These are phyloP conservation scores for Coelastrella sp. DNA, from an alignment of 139 green algal species.

Conservation along the genomic window DNA sequence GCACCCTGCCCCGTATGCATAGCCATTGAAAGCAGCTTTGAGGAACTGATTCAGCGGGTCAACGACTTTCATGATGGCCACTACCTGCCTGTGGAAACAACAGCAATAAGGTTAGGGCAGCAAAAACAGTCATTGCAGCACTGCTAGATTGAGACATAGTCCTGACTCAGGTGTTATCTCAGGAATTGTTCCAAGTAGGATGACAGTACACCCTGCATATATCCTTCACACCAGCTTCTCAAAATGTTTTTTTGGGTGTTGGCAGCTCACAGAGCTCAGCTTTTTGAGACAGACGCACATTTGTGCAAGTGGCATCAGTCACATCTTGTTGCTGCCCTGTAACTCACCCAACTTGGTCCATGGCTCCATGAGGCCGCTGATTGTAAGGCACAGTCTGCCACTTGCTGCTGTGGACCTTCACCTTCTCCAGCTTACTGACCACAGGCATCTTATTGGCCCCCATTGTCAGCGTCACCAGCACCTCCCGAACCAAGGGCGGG, in stretches of 20 bases:
- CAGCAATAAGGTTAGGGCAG: neutral
- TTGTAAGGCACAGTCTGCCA: constrained; percentile 32
- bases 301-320: too few relatives aligned
- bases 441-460: neutral
- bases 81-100: constrained; percentile 23
- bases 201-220: too few relatives aligned
- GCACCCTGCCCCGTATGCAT: constrained; percentile 33
- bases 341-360: constrained; percentile 42
- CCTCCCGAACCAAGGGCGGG: constrained; percentile 34
- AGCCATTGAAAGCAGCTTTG: constrained; percentile 37
- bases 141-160: too few relatives aligned
- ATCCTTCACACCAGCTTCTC: too few relatives aligned
- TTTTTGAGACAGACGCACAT: too few relatives aligned
- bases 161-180: too few relatives aligned
- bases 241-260: too few relatives aligned
- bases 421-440: neutral
- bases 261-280: too few relatives aligned
- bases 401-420: constrained; percentile 43
- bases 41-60: constrained; percentile 35
- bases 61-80: neutral
- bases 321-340: too few relatives aligned
- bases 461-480: constrained; percentile 29
- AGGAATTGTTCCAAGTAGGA: too few relatives aligned
- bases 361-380: constrained; percentile 39
- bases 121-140: too few relatives aligned